Percentiles rank a stretch among this genome's conserved stretches.
Conservation (phyloP, 1,284 basidiomycete species). For the Ganoderma multipileum region DNA sequence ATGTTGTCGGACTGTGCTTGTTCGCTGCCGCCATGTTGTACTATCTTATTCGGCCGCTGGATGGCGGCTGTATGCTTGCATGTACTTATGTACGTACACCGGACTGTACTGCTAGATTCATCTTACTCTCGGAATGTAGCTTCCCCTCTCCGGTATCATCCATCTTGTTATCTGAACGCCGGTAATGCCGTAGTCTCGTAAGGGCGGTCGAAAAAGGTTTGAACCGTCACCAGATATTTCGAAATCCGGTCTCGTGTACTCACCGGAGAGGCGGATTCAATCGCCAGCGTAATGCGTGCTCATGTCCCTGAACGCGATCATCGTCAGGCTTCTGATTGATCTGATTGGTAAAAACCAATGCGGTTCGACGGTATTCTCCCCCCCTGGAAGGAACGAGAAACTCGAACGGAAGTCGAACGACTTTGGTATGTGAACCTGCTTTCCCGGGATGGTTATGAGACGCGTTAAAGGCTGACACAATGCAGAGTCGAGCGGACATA, state of each 20-base stretch:
- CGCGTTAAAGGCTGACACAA: neutral
- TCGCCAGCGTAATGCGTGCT: neutral
- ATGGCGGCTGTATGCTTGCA: neutral
- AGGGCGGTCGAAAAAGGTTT: conserved; percentile 2
- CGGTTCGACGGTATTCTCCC: neutral
- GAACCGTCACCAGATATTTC: neutral
- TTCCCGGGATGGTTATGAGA: neutral
- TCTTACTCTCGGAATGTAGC: neutral
- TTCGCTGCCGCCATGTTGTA: neutral
- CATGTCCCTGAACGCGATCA: neutral
- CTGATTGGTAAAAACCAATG: neutral
- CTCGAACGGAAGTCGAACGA: neutral
- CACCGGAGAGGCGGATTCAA: neutral
- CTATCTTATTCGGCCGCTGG: neutral
- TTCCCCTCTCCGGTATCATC: neutral
- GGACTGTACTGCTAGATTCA: conserved; percentile 1
- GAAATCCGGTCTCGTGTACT: neutral
- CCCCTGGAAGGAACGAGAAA: neutral
- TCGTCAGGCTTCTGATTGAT: neutral
- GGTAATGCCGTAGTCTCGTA: neutral
- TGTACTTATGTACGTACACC: neutral
- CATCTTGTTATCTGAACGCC: neutral
- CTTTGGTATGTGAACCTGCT: neutral
- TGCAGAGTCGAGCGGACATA: neutral
- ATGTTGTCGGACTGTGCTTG: neutral